phyloP scores from a whole-genome alignment of 1,139 yeast species.

The Lipomyces yarrowii region DNA sequence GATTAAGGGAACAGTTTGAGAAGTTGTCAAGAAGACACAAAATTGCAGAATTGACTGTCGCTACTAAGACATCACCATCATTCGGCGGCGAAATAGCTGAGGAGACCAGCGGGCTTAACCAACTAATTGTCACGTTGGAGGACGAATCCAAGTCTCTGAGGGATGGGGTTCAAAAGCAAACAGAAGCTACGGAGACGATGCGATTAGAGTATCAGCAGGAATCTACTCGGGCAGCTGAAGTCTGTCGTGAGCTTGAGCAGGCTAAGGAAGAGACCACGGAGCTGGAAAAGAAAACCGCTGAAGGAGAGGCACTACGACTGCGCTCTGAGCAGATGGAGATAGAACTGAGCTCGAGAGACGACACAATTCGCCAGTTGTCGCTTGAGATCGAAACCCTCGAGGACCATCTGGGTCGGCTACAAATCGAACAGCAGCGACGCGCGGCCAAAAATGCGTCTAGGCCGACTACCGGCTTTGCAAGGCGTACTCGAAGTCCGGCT shows the following conservation, averaged over 20 bases:
- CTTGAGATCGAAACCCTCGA: slow-evolving; percentile 39
- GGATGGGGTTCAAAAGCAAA: slow-evolving; percentile 46
- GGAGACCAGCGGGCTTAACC: slow-evolving; percentile 41
- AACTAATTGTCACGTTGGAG: slow-evolving; percentile 48
- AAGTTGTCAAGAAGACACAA: slow-evolving; percentile 55
- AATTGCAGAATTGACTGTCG: slow-evolving; percentile 7
- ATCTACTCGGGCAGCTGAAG: slow-evolving; percentile 55
- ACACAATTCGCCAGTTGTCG: slow-evolving; percentile 39
- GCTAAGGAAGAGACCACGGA: slow-evolving; percentile 43
- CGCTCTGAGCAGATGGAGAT: slow-evolving; percentile 39
- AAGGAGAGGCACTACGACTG: slow-evolving; percentile 39
- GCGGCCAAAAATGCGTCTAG: slow-evolving; percentile 41
- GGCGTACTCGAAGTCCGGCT: slow-evolving; percentile 40
- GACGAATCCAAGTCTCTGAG: slow-evolving; percentile 47
- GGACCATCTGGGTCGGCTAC: slow-evolving; percentile 44
- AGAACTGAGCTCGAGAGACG: slow-evolving; percentile 40
- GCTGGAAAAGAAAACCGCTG: slow-evolving; percentile 41
- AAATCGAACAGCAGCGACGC: slow-evolving; percentile 39
- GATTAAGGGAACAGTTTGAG: slow-evolving; percentile 60
- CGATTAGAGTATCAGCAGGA: slow-evolving; percentile 66
- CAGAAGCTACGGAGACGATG: slow-evolving; percentile 66
- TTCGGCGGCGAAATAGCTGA: slow-evolving; percentile 82
- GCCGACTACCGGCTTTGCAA: slow-evolving; percentile 36
- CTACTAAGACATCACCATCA: neutral
- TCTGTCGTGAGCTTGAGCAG: slow-evolving; percentile 48